Base-by-base conservation (phyloP, 78 protist species). In the Thecamonas trahens region DNA sequence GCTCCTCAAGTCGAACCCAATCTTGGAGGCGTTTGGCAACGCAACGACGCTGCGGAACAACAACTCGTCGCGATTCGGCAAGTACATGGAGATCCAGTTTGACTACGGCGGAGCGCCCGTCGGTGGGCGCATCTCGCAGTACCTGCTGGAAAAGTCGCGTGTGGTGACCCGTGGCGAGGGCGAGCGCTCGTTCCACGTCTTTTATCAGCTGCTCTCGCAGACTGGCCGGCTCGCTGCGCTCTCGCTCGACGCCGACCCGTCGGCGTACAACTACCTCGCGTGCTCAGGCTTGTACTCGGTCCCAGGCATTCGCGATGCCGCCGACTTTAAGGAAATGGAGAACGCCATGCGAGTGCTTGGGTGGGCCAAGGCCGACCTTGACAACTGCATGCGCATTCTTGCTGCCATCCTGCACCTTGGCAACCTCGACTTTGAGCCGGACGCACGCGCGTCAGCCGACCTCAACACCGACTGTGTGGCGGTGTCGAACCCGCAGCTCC, bases 21-120 rank as follows among this genome's bases (percentile, higher is more conserved):
- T 91, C 17, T 70, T 91, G 8, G 96, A 91, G 72, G 93, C 95
- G 39, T 94, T 94, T 73, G 98, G 98, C 20, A 94, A 91, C 79
- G 96, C 98, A 1, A 84, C 80, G 49, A 94, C 98, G 4, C n/a
- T 77, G 29, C 68, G 93, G 40, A 93, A 93, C 71, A 85, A 91
- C 89, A 93, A 93, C 75, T 68, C 84, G 37, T 44, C 68, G 5
- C 72, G 83, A 17, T 50, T 50, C 15, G 96, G 97, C 37, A 93
- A 93, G 76, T 93, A 90, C 74, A 75, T 93, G 81, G 95, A 90
- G 22, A 91, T 93, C 54, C 89, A 91, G 64, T 93, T 93, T 52
- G 70, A 86, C 62, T 34, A 52, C 28, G 44, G 42, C 35, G 95
- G 94, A 45, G 82, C 47, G 11, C 97, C 97, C 55, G 55, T 71